phyloP scores from a whole-genome alignment of 306 rosid genomes.

The Purshia tridentata region DNA sequence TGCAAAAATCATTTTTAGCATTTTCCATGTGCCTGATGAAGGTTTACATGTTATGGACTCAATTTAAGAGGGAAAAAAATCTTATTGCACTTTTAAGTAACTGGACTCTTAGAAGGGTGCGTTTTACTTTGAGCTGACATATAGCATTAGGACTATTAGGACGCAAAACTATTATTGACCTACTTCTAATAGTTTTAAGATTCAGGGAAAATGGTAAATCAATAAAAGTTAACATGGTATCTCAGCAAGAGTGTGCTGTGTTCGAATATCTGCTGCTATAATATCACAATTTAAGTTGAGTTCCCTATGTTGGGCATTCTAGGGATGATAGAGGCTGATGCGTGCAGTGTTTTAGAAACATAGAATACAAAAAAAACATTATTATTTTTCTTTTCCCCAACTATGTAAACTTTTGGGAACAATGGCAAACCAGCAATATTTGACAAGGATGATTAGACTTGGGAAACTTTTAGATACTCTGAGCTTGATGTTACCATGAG shows the following conservation, averaged over 20 bases:
- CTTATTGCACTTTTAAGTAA: neutral
- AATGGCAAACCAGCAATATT: neutral
- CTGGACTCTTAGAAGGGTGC: neutral
- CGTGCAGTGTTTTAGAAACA: too few relatives aligned
- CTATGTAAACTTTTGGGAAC: neutral
- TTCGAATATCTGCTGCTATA: neutral
- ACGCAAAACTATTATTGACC: neutral
- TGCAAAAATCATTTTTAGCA: neutral
- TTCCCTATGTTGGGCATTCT: neutral
- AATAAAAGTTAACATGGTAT: neutral
- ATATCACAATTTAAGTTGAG: neutral
- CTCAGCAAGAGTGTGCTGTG: too few relatives aligned
- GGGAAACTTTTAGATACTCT: neutral
- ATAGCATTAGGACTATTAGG: neutral
- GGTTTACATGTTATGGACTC: neutral
- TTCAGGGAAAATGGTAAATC: neutral
- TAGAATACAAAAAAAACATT: too few relatives aligned
- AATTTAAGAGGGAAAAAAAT: too few relatives aligned
- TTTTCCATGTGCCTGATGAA: neutral
- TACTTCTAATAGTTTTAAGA: neutral
- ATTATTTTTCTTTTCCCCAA: neutral
- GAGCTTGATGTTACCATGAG: neutral
- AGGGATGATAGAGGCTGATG: neutral
- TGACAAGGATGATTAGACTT: neutral
- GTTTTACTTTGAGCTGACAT: neutral